Evolutionary conservation across 169 alveolate genomes (phyloP), one percentile per base, ranked within the genome.

Genomic region (Plasmodium falciparum): DNA sequence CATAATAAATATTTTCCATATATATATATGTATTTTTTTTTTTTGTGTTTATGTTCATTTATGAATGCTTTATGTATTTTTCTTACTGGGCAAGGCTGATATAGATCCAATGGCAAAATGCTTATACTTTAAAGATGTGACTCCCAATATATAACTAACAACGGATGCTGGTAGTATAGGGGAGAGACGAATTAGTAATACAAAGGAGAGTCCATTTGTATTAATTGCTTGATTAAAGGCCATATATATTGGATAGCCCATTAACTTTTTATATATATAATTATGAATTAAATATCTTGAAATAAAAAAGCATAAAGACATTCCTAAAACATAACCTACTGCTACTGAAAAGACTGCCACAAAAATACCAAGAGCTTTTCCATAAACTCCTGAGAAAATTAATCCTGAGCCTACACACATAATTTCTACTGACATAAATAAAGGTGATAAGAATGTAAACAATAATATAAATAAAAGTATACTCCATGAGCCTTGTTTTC

Each of bases 401-500:
- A 86, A 67, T 20, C 92, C 92, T 29, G 92, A 70, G 0, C 76
- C 92, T 12, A 86, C 75, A 72, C 92, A 86, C 92, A 86, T 86
- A 72, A 86, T 70, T 59, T 86, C 92, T 24, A 86, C 92, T 20
- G 92, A 86, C 92, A 86, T 86, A 52, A 86, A 86, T 13, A 86
- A 45, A 15, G 92, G 92, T 33, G 88, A 22, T 6, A 61, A 52
- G 33, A 59, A 62, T 12, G 92, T 86, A 54, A 86, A 86, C 65
- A 86, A 61, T 52, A 61, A 61, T 59, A 86, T 71, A 66, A 71
- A 86, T 33, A 86, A 73, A 22, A 86, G 39, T 22, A 86, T 86
- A 45, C 92, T 86, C 92, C 92, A 86, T 20, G 92, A 86, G 9
- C 88, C 88, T 86, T 86, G 92, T 72, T 73, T 61, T 2, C 88